These are phyloP conservation scores for Trametes sp. DNA, from an alignment of 1,284 basidiomycete species.

Conservation along the genomic window DNA sequence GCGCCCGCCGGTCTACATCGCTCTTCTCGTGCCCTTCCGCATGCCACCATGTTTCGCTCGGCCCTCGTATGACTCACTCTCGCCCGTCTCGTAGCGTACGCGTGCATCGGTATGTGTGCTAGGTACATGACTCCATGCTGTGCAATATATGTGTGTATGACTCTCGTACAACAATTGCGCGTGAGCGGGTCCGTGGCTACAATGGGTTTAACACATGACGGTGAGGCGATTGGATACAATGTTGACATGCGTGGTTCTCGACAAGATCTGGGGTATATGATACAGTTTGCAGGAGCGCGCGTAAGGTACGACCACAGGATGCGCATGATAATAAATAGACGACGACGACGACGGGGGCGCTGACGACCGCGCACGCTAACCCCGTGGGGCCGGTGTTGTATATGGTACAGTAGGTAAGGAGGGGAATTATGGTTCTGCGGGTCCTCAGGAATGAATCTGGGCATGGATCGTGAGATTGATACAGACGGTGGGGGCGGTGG, in stretches of 20 bases:
- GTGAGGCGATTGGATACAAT: constrained; percentile 1
- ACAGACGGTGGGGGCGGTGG: neutral
- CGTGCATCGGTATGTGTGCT: constrained; percentile 5
- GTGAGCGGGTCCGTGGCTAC: constrained; percentile 10
- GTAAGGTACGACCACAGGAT: constrained; percentile 7
- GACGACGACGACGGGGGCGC: constrained; percentile 6
- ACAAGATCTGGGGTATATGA: constrained; percentile 8
- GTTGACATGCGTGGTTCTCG: constrained; percentile 9
- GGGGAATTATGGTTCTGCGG: neutral
- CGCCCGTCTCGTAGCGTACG: constrained; percentile 6
- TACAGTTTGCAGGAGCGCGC: constrained; percentile 9
- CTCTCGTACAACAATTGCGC: constrained; percentile 6
- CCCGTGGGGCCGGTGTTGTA: constrained; percentile 12
- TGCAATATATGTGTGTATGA: constrained; percentile 20
- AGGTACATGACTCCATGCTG: constrained; percentile 11
- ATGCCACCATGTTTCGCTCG: constrained; percentile 16
- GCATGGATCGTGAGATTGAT: neutral
- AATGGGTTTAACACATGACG: neutral
- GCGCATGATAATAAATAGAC: constrained; percentile 15
- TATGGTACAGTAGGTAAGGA: constrained; percentile 5
- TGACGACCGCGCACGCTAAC: constrained; percentile 9
- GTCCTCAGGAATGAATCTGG: neutral
- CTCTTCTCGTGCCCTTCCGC: constrained; percentile 15
- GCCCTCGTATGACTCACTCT: neutral
- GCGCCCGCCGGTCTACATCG: constrained; percentile 22